A percentile compares a stretch with the other conserved stretches of the same genome.
These are phyloP conservation scores for Maudiozyma barnettii DNA, from an alignment of 805 yeast genomes.

Conservation along the genomic window DNA sequence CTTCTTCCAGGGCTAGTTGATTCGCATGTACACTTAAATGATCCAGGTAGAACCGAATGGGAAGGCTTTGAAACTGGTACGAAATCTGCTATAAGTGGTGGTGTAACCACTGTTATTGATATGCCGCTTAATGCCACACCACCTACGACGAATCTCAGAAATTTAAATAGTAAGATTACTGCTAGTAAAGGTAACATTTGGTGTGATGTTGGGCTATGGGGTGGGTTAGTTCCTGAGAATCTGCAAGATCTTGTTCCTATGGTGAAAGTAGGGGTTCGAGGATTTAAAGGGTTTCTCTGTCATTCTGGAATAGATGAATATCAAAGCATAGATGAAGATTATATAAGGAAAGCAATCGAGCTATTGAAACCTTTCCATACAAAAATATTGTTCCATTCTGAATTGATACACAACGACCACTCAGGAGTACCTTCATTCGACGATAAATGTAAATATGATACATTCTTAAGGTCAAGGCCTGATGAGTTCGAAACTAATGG, in stretches of 20 bases:
- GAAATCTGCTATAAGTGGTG: constrained; percentile 88
- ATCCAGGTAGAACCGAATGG: constrained; percentile 98
- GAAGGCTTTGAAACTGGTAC: constrained; percentile 98
- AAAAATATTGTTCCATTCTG: constrained; percentile 87
- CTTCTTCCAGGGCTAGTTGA: constrained; percentile 89
- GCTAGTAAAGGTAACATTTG: constrained; percentile 79
- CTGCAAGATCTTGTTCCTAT: constrained; percentile 60
- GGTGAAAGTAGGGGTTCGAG: constrained; percentile 79
- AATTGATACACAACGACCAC: constrained; percentile 49
- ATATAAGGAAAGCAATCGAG: constrained; percentile 60
- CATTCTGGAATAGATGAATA: constrained; percentile 96
- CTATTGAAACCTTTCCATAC: constrained; percentile 55
- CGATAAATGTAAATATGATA: constrained; percentile 42
- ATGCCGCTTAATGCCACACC: constrained; percentile 97
- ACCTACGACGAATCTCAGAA: constrained; percentile 79
- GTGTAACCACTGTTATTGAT: constrained; percentile 90
- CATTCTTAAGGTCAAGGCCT: constrained; percentile 79
- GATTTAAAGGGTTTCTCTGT: constrained; percentile 86
- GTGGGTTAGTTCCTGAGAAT: constrained; percentile 82
- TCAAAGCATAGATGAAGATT: constrained; percentile 62
- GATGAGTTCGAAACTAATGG: constrained; percentile 84
- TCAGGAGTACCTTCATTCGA: constrained; percentile 9
- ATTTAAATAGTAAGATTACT: constrained; percentile 60
- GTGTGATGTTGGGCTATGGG: constrained; percentile 96
- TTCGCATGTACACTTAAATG: constrained; percentile 89